These are phyloP conservation scores for Clarireedia homoeocarpa DNA, from an alignment of 2,329 filamentous ascomycete genomes.

Conservation along the genomic window DNA sequence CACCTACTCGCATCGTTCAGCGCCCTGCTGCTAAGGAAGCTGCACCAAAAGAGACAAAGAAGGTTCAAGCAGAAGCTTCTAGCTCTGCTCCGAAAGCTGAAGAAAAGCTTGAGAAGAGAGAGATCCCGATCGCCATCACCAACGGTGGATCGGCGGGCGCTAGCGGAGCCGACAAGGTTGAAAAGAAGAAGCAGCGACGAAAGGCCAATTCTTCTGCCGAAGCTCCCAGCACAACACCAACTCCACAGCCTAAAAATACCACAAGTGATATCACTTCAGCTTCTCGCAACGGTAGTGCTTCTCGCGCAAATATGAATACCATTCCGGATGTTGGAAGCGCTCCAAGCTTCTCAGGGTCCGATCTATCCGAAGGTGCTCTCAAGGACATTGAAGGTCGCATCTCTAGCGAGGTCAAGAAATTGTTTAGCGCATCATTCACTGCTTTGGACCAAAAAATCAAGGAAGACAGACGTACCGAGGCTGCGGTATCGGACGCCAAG, in stretches of 20 bases:
- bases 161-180: slow-evolving; percentile 45
- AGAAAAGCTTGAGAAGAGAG: slow-evolving; percentile 32
- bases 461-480: slow-evolving; percentile 60
- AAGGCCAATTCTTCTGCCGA: slow-evolving; percentile 45
- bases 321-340: slow-evolving; percentile 12
- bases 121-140: slow-evolving; percentile 10
- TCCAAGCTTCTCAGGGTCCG: slow-evolving; percentile 11
- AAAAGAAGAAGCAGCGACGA: slow-evolving; percentile 59
- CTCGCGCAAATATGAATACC: slow-evolving; percentile 17
- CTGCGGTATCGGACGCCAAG: slow-evolving; percentile 54
- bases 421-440: slow-evolving; percentile 50
- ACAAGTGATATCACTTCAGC: slow-evolving; percentile 27
- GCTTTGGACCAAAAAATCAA: slow-evolving; percentile 55
- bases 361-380: slow-evolving; percentile 37
- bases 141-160: slow-evolving; percentile 23
- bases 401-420: slow-evolving; percentile 37
- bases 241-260: slow-evolving; percentile 21
- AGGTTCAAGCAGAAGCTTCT: slow-evolving; percentile 17
- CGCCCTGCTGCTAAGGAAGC: slow-evolving; percentile 25
- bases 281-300: slow-evolving; percentile 20
- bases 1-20: slow-evolving; percentile 22
- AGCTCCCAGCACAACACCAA: slow-evolving; percentile 14
- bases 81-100: slow-evolving; percentile 27
- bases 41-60: slow-evolving; percentile 23
- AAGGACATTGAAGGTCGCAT: slow-evolving; percentile 42